These are phyloP conservation scores for Secale cereale DNA, from an alignment of 176 grass and related monocot species.

Conservation along the genomic window DNA sequence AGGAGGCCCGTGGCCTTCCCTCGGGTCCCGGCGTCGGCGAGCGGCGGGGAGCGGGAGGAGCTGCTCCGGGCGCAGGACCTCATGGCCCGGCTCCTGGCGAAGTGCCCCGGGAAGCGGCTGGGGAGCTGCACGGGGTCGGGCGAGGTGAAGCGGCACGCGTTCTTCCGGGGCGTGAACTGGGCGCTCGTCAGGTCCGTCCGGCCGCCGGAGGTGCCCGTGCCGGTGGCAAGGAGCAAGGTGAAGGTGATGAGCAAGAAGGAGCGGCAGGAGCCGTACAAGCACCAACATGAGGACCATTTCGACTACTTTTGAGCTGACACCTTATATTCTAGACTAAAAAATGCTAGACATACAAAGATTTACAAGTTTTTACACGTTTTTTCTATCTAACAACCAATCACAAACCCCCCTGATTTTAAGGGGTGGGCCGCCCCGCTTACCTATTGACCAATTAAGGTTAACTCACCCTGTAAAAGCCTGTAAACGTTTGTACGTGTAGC, in stretches of 20 bases:
- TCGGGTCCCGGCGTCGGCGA: neutral
- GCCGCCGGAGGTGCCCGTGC: conserved; percentile 65
- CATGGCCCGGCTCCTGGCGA: conserved; percentile 59
- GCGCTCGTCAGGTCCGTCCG: conserved; percentile 82
- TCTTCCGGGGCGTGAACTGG: conserved; percentile 89
- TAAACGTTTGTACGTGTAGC: too few species aligned
- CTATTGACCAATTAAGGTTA: too few species aligned
- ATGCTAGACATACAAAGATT: too few species aligned
- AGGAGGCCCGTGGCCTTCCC: conserved; percentile 67
- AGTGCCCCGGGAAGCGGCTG: conserved; percentile 71
- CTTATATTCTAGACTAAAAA: neutral
- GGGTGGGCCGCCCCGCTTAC: too few species aligned
- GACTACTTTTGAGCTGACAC: conserved; percentile 56
- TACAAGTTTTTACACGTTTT: too few species aligned
- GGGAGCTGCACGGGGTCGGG: conserved; percentile 59
- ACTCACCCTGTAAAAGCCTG: too few species aligned
- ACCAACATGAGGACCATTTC: conserved; percentile 31
- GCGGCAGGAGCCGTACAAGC: conserved; percentile 44
- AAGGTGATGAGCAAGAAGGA: conserved; percentile 55
- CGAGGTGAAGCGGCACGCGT: conserved; percentile 81
- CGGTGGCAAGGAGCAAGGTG: conserved; percentile 19
- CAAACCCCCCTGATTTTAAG: too few species aligned
- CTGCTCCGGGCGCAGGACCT: conserved; percentile 54
- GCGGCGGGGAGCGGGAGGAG: conserved; percentile 50
- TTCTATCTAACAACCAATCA: too few species aligned